These are phyloP conservation scores for Populus hybrid DNA, from an alignment of 441 rosid species.

Conservation along the genomic window DNA sequence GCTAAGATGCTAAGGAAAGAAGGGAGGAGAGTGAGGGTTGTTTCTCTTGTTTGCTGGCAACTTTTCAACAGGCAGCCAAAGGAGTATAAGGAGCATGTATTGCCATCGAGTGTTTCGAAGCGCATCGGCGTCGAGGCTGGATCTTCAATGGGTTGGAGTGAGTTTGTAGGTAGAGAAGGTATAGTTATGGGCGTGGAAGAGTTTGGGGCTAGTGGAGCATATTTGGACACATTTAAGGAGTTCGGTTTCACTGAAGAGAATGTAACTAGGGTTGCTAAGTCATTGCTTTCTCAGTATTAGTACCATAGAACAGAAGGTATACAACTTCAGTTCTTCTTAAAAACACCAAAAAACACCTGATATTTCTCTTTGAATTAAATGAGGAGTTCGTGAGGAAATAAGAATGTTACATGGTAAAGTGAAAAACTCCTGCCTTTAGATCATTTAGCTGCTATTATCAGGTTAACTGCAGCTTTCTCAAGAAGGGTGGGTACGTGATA, in stretches of 20 bases:
- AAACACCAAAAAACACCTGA: too few relatives aligned
- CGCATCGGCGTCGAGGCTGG: slow-evolving; percentile 31
- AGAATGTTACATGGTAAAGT: neutral
- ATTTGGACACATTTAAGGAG: slow-evolving; percentile 30
- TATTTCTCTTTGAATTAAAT: too few relatives aligned
- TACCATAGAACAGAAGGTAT: neutral
- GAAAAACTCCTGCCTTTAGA: neutral
- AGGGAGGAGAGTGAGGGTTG: slow-evolving; percentile 31
- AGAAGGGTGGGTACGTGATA: neutral
- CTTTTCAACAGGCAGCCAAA: slow-evolving; percentile 21
- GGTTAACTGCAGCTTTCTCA: neutral
- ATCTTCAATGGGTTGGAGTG: slow-evolving; percentile 30
- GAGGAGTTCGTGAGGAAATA: neutral
- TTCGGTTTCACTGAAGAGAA: slow-evolving; percentile 30
- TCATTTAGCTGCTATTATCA: neutral
- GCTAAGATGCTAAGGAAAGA: slow-evolving; percentile 22
- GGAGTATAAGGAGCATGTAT: slow-evolving; percentile 29
- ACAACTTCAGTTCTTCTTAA: neutral
- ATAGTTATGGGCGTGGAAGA: slow-evolving; percentile 27
- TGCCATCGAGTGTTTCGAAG: slow-evolving; percentile 17
- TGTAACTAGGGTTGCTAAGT: slow-evolving; percentile 22
- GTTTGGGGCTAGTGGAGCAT: slow-evolving; percentile 31
- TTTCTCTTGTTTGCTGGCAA: slow-evolving; percentile 33
- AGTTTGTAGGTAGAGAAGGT: slow-evolving; percentile 27
- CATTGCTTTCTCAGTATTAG: slow-evolving; percentile 17